Percentiles rank a stretch among this genome's conserved stretches.
These are phyloP conservation scores for Camellia japonica DNA, from an alignment of 148 eudicot genomes.

Conservation along the genomic window DNA sequence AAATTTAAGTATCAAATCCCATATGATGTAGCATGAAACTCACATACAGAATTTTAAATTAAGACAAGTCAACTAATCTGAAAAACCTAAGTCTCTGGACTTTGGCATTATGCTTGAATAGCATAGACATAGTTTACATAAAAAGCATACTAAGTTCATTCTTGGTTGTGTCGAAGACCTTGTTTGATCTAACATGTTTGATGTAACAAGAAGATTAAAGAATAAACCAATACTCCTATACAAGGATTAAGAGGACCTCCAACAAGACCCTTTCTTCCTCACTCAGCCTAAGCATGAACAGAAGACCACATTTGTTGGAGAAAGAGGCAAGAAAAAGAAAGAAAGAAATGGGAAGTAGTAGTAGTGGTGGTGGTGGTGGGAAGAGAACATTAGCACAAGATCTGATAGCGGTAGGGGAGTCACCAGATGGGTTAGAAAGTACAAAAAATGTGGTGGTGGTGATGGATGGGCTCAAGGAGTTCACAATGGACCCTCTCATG, in stretches of 20 bases:
- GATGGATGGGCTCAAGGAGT: constrained; percentile 26
- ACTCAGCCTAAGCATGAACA: neutral
- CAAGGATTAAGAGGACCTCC: neutral
- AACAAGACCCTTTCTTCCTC: neutral
- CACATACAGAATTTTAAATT: too few species aligned
- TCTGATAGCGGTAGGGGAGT: neutral
- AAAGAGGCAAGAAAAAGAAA: neutral
- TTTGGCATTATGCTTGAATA: neutral
- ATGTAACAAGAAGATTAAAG: neutral
- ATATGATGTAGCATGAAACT: too few species aligned
- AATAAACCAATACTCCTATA: neutral
- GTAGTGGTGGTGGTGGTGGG: neutral
- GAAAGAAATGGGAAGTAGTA: neutral
- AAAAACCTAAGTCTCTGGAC: neutral
- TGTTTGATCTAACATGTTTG: neutral
- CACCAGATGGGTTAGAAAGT: constrained; percentile 3
- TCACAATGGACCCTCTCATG: constrained; percentile 21
- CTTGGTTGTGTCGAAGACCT: neutral
- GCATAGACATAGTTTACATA: neutral
- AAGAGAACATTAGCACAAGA: neutral
- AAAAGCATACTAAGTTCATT: neutral
- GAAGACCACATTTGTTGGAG: too few species aligned
- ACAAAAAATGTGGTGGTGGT: constrained; percentile 24
- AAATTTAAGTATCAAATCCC: too few species aligned
- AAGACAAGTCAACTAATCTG: neutral